Conservation (phyloP, 306 rosid genomes). For the Neltuma alba region DNA sequence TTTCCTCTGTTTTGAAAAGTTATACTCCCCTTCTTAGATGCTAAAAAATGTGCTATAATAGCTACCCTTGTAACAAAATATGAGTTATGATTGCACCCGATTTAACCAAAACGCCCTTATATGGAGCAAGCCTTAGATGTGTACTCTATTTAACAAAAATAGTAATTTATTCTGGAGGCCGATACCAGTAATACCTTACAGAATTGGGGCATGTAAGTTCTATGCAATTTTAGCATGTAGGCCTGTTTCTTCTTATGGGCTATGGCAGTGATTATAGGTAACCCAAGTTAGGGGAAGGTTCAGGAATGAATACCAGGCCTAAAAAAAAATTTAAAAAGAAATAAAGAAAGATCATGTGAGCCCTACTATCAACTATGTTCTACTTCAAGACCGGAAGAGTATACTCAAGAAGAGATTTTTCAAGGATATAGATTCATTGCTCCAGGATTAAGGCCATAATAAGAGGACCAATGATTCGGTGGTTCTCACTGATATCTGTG, state of each 20-base stretch:
- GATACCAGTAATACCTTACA: slow-evolving; percentile 9
- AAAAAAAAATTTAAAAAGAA: not conserved
- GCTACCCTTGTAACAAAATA: too few relatives aligned
- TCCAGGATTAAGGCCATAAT: slow-evolving; percentile 20
- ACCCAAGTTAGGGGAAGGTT: slow-evolving; percentile 20
- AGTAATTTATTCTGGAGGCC: slow-evolving; percentile 5
- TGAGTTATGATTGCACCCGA: too few relatives aligned
- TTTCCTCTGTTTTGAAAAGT: too few relatives aligned
- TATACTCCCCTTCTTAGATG: too few relatives aligned
- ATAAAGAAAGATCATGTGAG: not conserved
- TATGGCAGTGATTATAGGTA: slow-evolving; percentile 25
- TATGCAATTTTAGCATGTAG: slow-evolving; percentile 15
- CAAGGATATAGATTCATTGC: slow-evolving; percentile 14
- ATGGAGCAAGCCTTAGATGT: too few relatives aligned
- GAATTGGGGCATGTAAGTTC: slow-evolving; percentile 15
- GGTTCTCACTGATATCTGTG: not conserved
- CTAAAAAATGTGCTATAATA: too few relatives aligned
- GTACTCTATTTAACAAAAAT: too few relatives aligned
- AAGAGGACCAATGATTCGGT: slow-evolving; percentile 25
- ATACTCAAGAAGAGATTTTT: slow-evolving; percentile 17
- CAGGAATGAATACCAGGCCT: slow-evolving; percentile 6
- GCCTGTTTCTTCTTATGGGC: slow-evolving; percentile 6
- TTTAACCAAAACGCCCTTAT: too few relatives aligned
- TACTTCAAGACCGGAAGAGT: not conserved
- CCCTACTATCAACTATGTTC: slow-evolving; percentile 1